Conservation (phyloP, 2,329 filamentous ascomycete species). For the Massarina eburnea region DNA sequence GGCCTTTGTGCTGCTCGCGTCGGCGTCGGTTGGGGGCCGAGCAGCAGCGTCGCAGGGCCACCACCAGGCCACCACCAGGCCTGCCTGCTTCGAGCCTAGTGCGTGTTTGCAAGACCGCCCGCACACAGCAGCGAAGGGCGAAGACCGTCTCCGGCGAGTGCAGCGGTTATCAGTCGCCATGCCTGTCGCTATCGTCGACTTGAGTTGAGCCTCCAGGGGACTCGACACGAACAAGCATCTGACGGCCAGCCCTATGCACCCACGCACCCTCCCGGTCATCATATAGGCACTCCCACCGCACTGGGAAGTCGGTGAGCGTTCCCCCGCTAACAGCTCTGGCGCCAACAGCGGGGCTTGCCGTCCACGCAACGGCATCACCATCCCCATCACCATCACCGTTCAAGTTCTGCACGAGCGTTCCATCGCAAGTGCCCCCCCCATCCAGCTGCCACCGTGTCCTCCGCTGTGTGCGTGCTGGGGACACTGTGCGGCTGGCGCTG, state of each 20-base stretch:
- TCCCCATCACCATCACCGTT: neutral
- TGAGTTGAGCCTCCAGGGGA: neutral
- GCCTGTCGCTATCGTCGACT: too few relatives aligned
- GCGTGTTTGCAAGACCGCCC: neutral
- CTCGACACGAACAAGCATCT: slow-evolving; percentile 28
- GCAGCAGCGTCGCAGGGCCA: neutral
- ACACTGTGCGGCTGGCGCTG: neutral
- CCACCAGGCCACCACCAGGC: neutral
- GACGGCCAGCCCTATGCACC: slow-evolving; percentile 33
- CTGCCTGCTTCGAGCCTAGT: neutral
- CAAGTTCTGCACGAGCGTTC: neutral
- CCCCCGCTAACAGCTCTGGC: slow-evolving; percentile 15
- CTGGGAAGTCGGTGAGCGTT: slow-evolving; percentile 21
- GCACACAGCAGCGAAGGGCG: neutral
- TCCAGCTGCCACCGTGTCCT: neutral
- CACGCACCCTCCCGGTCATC: slow-evolving; percentile 10
- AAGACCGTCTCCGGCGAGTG: too few relatives aligned
- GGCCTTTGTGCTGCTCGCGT: too few relatives aligned
- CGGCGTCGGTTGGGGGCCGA: neutral
- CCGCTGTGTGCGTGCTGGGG: neutral
- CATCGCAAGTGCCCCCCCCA: neutral
- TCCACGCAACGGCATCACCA: neutral
- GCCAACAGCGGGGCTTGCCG: neutral
- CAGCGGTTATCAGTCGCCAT: too few relatives aligned
- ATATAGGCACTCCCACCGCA: slow-evolving; percentile 7